Evolutionary conservation across 108 stramenopile species (phyloP), one percentile per base, ranked within the genome.

Genomic region (Phaeodactylum tricornutum): DNA sequence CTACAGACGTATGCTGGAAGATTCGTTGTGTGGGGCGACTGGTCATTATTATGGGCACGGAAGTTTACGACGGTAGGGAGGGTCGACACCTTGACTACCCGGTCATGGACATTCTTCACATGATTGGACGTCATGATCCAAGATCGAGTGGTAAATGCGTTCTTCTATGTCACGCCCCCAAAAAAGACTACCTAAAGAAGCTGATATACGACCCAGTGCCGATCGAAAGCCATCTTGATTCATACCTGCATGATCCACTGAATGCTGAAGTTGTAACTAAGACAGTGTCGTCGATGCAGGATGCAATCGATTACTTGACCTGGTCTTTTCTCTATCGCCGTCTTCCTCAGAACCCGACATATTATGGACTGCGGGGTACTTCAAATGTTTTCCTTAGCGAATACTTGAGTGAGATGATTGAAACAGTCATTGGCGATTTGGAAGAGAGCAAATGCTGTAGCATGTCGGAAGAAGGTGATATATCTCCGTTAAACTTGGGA

Each of bases 321-420:
- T 99, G 98, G 98, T 96, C 96, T 1, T 86, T 98, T 42, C 62
- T 94, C 50, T 99, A 97, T 59, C 77, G 98, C n/a, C 82, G 98
- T 11, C 74, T 99, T 20, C 61, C 81, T 2, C 84, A 97, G 58
- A 99, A 99, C 69, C 98, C 98, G n/a, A 99, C 96, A 34, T 99
- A 96, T 71, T 99, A 99, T 78, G 81, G 92, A 43, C 66, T 98
- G 33, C 77, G 66, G 44, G 96, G 93, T 24, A 80, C 87, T 19
- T 81, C 89, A 25, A 86, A 85, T 61, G 75, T 71, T 29, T 84
- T 94, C 52, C 69, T 99, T n/a, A 93, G 92, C 51, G 97, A 99
- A 67, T 89, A 95, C 60, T 61, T 99, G 34, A 96, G 95, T 56
- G 98, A 99, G 56, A 94, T 99, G 84, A 84, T 97, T 30, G 98